phyloP scores from a whole-genome alignment of 352 stramenopile species.

The Elongisporangium anandrum region DNA sequence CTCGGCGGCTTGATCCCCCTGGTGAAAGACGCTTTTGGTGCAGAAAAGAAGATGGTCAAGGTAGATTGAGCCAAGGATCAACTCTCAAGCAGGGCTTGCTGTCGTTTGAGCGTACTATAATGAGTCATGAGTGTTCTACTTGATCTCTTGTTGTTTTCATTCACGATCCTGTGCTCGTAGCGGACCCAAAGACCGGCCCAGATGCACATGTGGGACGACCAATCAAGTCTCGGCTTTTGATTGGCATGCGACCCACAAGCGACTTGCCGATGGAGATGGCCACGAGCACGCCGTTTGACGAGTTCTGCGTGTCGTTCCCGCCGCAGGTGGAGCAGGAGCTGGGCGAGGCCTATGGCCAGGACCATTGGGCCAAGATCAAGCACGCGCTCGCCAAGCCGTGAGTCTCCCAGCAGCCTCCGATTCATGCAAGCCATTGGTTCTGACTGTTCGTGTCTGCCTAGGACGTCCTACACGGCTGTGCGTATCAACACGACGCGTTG shows the following conservation, averaged over 20 bases:
- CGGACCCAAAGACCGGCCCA: background rate
- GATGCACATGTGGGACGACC: background rate
- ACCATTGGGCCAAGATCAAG: constrained; percentile 74
- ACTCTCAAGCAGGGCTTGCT: too few species aligned
- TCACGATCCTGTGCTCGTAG: too few species aligned
- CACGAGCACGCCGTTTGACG: constrained; percentile 25
- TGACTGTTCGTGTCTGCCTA: constrained; percentile 25
- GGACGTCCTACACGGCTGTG: constrained; percentile 55
- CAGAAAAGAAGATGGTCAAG: too few species aligned
- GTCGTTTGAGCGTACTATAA: too few species aligned
- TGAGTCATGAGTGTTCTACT: too few species aligned
- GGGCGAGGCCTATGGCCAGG: constrained; percentile 42
- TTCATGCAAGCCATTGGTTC: constrained; percentile 4
- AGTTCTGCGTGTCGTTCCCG: constrained; percentile 71
- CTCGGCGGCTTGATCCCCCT: too few species aligned
- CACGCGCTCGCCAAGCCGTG: constrained; percentile 61
- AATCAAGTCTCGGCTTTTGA: background rate
- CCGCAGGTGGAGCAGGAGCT: constrained; percentile 63
- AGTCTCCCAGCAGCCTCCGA: constrained; percentile 16
- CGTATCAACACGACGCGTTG: constrained; percentile 74
- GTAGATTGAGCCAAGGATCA: too few species aligned
- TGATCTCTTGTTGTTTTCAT: too few species aligned
- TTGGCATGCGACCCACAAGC: constrained; percentile 2
- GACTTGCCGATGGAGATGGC: constrained; percentile 11
- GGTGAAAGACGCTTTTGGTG: background rate